phyloP scores from a whole-genome alignment of 2,329 filamentous ascomycete species.

The Aspergillus pseudoglaucus region DNA sequence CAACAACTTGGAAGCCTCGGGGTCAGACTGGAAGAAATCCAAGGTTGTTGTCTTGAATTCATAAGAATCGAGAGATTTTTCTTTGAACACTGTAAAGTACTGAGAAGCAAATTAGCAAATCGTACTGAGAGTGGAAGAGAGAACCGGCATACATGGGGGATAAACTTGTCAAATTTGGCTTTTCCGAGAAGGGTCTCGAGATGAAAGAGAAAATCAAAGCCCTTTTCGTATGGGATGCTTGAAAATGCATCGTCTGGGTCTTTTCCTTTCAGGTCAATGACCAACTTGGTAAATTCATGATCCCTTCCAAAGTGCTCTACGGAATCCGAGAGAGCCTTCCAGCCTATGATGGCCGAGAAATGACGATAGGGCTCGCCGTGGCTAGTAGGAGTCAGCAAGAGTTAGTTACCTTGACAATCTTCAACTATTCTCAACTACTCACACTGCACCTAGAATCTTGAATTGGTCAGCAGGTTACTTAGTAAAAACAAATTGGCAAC shows the following conservation, averaged over 20 bases:
- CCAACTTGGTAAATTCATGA: constrained; percentile 88
- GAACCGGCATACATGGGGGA: constrained; percentile 57
- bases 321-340: constrained; percentile 79
- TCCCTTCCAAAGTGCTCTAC: constrained; percentile 72
- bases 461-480: constrained; percentile 9
- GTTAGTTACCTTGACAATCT: not conserved
- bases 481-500: not conserved
- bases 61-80: constrained; percentile 83
- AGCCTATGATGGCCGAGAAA: constrained; percentile 93
- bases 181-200: constrained; percentile 80
- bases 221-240: constrained; percentile 89
- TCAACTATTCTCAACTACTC: constrained; percentile 9
- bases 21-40: constrained; percentile 71
- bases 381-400: constrained; percentile 31
- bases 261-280: constrained; percentile 78
- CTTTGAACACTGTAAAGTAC: constrained; percentile 81
- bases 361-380: constrained; percentile 83
- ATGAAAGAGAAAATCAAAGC: constrained; percentile 87
- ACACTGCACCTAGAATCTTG: constrained; percentile 38
- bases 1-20: constrained; percentile 54
- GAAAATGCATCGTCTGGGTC: constrained; percentile 96
- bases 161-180: constrained; percentile 88
- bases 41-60: constrained; percentile 88
- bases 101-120: constrained; percentile 14
- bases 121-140: not conserved